These are phyloP conservation scores for Vaccinium darrowii DNA, from an alignment of 148 eudicot species.

Conservation along the genomic window DNA sequence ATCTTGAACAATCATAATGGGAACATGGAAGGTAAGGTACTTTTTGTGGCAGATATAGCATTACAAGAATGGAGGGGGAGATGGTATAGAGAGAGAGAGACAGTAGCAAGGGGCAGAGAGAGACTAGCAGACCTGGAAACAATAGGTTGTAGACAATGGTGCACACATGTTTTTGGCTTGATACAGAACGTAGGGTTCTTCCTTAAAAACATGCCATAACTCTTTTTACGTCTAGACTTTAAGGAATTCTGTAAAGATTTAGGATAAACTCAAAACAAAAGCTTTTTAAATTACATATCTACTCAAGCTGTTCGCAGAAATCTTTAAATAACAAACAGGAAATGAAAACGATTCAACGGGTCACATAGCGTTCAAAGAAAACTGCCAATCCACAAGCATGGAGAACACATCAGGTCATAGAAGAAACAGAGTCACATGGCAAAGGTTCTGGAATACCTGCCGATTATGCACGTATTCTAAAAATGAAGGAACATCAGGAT, in stretches of 20 bases:
- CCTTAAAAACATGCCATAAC: not conserved
- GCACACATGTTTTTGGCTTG: not conserved
- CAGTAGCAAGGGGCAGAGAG: not conserved
- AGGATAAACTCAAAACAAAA: not conserved
- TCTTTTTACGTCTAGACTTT: not conserved
- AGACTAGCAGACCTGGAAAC: not conserved
- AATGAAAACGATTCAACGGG: not conserved
- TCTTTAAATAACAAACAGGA: not conserved
- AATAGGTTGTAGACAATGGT: not conserved
- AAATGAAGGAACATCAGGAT: conserved; percentile 77
- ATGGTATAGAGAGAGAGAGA: not conserved
- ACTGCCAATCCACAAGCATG: not conserved
- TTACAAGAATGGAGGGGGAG: not conserved
- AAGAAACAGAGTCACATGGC: not conserved
- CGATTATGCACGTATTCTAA: conserved; percentile 94
- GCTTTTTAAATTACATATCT: not conserved
- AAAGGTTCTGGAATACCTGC: conserved; percentile 46
- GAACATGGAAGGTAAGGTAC: not conserved
- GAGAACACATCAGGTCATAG: not conserved
- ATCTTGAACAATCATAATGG: not conserved
- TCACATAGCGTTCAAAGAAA: not conserved
- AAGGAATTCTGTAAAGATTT: not conserved
- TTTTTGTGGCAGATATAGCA: not conserved
- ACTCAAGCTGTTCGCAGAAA: not conserved
- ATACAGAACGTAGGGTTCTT: not conserved